phyloP scores from a whole-genome alignment of 805 yeast genomes.

The Hanseniaspora jakobsenii region DNA sequence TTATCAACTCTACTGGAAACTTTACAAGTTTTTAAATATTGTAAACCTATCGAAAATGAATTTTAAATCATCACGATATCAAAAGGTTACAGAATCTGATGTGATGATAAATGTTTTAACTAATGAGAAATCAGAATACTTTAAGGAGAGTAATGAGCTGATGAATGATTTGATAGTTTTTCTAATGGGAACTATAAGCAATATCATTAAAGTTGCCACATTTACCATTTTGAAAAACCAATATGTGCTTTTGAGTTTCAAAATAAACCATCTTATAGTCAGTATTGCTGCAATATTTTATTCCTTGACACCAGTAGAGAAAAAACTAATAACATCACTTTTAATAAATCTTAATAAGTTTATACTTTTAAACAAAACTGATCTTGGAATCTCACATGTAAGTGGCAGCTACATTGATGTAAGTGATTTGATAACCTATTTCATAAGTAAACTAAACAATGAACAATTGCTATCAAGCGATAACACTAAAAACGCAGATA shows the following conservation, averaged over 20 bases:
- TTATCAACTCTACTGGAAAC: slow-evolving; percentile 9
- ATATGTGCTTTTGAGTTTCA: background rate
- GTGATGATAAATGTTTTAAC: background rate
- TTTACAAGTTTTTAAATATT: slow-evolving; percentile 2
- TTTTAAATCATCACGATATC: background rate
- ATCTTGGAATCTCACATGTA: background rate
- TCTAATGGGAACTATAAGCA: background rate
- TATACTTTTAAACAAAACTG: background rate
- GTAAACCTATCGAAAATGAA: background rate
- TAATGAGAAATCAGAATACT: no score
- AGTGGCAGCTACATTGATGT: background rate
- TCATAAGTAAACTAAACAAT: no score
- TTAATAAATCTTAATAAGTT: background rate
- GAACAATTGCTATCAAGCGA: no score
- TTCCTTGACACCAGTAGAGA: background rate
- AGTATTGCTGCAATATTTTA: background rate
- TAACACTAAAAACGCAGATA: no score
- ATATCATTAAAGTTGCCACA: background rate
- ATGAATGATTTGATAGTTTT: background rate
- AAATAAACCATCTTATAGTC: background rate
- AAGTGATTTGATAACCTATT: no score
- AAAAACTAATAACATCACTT: background rate
- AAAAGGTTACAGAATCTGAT: background rate
- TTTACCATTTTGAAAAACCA: background rate
- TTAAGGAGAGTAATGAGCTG: background rate